Conservation (phyloP, 2,329 filamentous ascomycete species). For the Pseudocercospora crystallina region DNA sequence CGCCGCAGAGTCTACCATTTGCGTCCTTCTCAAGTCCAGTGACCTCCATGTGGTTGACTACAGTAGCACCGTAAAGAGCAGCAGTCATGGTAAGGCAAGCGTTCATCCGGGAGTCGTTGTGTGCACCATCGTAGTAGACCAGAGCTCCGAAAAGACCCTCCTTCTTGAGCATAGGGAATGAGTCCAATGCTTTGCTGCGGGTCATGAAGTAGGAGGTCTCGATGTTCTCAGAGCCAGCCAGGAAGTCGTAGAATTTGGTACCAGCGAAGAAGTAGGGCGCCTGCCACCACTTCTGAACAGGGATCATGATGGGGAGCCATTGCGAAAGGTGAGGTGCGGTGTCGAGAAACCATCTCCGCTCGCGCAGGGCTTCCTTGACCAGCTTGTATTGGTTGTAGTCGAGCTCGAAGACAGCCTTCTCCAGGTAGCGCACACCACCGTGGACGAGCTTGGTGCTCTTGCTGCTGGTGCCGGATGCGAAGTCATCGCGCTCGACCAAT, state of each 20-base stretch:
- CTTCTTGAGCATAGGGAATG: slow-evolving; percentile 84
- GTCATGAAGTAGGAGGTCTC: slow-evolving; percentile 88
- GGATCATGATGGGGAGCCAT: slow-evolving; percentile 82
- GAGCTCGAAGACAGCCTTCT: slow-evolving; percentile 83
- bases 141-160: slow-evolving; percentile 76
- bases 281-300: slow-evolving; percentile 80
- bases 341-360: slow-evolving; percentile 80
- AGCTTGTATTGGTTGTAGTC: slow-evolving; percentile 78
- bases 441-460: slow-evolving; percentile 88
- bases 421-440: slow-evolving; percentile 79
- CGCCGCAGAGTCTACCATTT: slow-evolving; percentile 71
- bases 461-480: slow-evolving; percentile 76
- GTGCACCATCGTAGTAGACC: slow-evolving; percentile 88
- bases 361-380: slow-evolving; percentile 77
- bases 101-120: slow-evolving; percentile 93
- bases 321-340: slow-evolving; percentile 78
- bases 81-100: slow-evolving; percentile 85
- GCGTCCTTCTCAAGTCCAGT: slow-evolving; percentile 73
- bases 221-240: slow-evolving; percentile 83
- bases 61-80: slow-evolving; percentile 79
- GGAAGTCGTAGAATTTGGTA: slow-evolving; percentile 79
- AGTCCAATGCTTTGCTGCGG: slow-evolving; percentile 79
- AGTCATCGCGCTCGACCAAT: slow-evolving; percentile 79
- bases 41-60: slow-evolving; percentile 82
- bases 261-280: slow-evolving; percentile 76